Evolutionary conservation across 345 rosid genomes (phyloP), one percentile per base, ranked within the genome.

Genomic region (Camelina laxa): DNA sequence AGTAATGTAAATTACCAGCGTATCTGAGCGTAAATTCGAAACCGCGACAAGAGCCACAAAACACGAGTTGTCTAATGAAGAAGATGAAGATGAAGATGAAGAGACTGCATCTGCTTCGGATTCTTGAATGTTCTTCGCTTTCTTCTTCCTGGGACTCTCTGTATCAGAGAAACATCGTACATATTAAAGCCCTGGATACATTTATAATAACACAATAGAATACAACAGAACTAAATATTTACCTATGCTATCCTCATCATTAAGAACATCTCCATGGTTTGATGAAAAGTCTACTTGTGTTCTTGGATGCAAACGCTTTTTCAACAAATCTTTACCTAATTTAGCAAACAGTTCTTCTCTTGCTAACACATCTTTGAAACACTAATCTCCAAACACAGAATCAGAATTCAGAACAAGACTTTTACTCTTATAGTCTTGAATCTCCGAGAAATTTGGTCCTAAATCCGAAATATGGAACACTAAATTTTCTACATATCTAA

Each of bases 381-480:
- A 22, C 3, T 5, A 1, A 21, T 53, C 58, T 12, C 31, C 33
- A 20, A 11, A 53, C n/a, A 53, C 33, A 54, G 30, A 27, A 27
- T 27, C 30, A 27, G 30, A 27, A 27, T 27, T 27, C 33, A 63
- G 22, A 44, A 44, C 1, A 8, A 44, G 22, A 44, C 30, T 10
- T 10, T 21, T 41, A 67, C 20, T 38, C 9, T 14, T 60, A 15
- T 20, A 36, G 16, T 47, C 7, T 31, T 33, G 36, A 8, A 48
- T 30, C 21, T 47, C 22, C 15, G 36, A 45, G 48, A 17, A 70
- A 59, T 5, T 48, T 2, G 56, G 55, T 50, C 69, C 47, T 16
- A 75, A 67, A 10, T 31, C 36, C 0, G 69, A 47, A 8, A 60
- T n/a, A 42, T 50, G 61, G 5, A 75, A 60, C n/a, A 75, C 51